Base-by-base conservation (phyloP, 805 yeast species). In the Blastobotrys americana region DNA sequence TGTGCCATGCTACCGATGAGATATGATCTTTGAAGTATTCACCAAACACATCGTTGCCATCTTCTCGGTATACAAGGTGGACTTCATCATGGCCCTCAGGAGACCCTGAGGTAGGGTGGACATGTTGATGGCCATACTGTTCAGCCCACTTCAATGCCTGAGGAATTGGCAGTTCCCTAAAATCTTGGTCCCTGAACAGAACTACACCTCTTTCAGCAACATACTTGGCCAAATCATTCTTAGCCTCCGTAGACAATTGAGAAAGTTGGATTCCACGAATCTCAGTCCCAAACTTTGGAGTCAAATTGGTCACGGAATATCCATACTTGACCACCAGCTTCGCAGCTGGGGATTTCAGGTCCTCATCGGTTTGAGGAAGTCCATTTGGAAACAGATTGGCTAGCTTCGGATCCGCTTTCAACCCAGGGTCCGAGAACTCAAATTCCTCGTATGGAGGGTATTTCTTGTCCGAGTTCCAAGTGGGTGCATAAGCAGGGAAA, bases 201-300 rank as follows among this genome's bases (percentile, higher is more conserved):
- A 80, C 84, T 28, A 82, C 84, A 51, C 87, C 88, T 52, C 86
- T 68, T 61, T 80, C 78, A 17, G 84, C 89, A 41, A 81, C 82
- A 22, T 72, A 69, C 34, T 78, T 65, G 2, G 89, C 87, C 48
- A 83, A 69, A 51, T 83, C 90, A 53, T 82, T 80, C 59, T 78
- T 79, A 27, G 74, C 86, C 16, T 65, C 62, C 39, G 69, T 71
- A 43, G 70, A 59, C 44, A 83, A 66, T 36, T 69, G 61, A 5
- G 82, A 74, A 40, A 83, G 67, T 58, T 83, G 88, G 37, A 83
- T 59, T 17, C 84, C 84, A 22, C 61, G 61, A 41, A 83, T 66
- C 53, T 78, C 84, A n/a, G 79, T 63, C 16, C 90, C 90, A 41
- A 83, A 68, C 57, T 77, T 81, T 39, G 93, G 89, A 2, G 84